Evolutionary conservation across 1,284 basidiomycete genomes (phyloP), one percentile per base, ranked within the genome.

Genomic region (Puccinia triticina): DNA sequence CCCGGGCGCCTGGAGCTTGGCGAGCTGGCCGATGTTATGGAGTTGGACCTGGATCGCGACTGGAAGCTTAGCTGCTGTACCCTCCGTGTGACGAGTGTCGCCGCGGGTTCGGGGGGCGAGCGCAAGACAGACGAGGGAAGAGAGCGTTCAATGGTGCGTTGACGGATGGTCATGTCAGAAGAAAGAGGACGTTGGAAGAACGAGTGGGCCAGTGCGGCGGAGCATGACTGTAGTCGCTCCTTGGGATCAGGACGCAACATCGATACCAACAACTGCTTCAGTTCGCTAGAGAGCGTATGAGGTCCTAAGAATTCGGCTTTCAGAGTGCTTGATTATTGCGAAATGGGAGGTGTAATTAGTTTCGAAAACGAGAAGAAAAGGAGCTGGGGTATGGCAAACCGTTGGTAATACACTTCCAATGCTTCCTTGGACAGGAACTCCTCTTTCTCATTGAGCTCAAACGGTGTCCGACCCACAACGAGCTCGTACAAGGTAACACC

Each of bases 401-500:
- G 90, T 81, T 90, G 88, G 91, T 93, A 95, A 86, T 98, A 97
- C 78, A 90, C 90, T 86, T 94, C 91, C 29, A 95, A 88, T 84
- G 93, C 92, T 77, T 93, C 88, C 84, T 92, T 91, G n/a, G 91
- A 93, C n/a, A 90, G 88, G 84, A 95, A 92, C 83, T 91, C 90
- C 86, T 96, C 94, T 11, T 91, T 91, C 83, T 94, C 93, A 40
- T 91, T 90, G 84, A 91, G 87, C 86, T 98, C 95, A 86, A 97
- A 98, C 0, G 95, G 95, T 3, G 95, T 97, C 21, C 95, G 90
- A 0, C 95, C 95, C 43, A 92, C 89, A 34, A 97, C 90, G 83
- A 97, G 93, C 87, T 98, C 95, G 86, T 95, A 98, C 87, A 96
- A 93, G 0, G 95, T 94, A 48, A 97, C 90, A 11, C 95, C 95